A percentile compares a stretch with the other conserved stretches of the same genome.
Evolutionary conservation across 2,329 filamentous ascomycete species (phyloP).

Genomic region (Neopestalotiopsis rosae): DNA sequence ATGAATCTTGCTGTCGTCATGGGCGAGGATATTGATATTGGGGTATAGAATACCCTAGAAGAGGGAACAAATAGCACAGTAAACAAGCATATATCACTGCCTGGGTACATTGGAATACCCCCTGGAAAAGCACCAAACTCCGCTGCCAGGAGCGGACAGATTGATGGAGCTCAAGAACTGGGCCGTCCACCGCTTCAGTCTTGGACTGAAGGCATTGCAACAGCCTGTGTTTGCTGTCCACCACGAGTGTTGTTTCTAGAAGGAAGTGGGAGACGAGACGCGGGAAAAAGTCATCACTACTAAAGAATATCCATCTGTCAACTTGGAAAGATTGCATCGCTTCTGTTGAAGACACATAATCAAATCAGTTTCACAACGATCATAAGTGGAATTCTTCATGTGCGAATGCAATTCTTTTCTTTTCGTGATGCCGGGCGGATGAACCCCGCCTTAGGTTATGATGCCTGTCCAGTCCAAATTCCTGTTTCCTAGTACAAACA

Average conservation of each 20-base stretch:
- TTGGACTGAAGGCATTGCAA: neutral
- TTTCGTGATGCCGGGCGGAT: neutral
- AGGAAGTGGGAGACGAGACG: neutral
- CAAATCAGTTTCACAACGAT: neutral
- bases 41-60: neutral
- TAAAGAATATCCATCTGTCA: neutral
- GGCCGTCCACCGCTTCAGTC: neutral
- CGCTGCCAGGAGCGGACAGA: neutral
- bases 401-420: neutral
- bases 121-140: neutral
- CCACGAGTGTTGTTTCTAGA: neutral
- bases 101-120: no score
- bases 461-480: neutral
- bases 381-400: neutral
- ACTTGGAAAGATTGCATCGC: neutral
- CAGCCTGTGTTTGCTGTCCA: neutral
- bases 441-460: neutral
- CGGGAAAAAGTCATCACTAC: neutral
- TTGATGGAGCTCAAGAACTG: neutral
- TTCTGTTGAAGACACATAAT: neutral
- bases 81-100: neutral
- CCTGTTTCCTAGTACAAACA: neutral
- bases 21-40: slow-evolving; percentile 56
- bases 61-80: neutral
- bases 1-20: slow-evolving; percentile 79